These are phyloP conservation scores for Talaromyces ruber DNA, from an alignment of 495 filamentous ascomycete species.

Conservation along the genomic window DNA sequence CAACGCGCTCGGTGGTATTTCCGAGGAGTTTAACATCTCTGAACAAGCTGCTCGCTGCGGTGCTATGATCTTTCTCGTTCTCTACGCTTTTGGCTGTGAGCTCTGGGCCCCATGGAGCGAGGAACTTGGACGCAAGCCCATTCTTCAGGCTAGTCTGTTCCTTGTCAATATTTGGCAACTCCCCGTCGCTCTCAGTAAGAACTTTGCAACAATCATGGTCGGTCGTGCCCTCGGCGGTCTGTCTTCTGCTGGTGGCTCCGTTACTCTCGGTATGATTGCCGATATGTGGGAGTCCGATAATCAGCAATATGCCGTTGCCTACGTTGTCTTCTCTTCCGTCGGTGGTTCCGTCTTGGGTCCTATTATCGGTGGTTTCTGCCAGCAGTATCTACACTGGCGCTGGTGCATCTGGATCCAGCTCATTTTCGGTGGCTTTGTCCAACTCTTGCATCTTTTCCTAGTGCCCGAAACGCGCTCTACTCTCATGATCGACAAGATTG, in stretches of 20 bases:
- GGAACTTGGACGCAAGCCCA: slow-evolving; percentile 48
- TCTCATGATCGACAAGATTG: slow-evolving; percentile 51
- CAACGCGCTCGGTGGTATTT: slow-evolving; percentile 41
- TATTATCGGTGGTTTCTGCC: slow-evolving; percentile 51
- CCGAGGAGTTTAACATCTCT: slow-evolving; percentile 38
- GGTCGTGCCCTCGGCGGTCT: slow-evolving; percentile 51
- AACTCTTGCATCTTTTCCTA: slow-evolving; percentile 40
- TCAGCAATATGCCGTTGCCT: slow-evolving; percentile 53
- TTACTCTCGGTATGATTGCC: slow-evolving; percentile 54
- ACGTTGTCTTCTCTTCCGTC: slow-evolving; percentile 56
- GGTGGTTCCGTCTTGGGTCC: slow-evolving; percentile 54
- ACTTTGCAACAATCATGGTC: slow-evolving; percentile 47
- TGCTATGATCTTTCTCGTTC: slow-evolving; percentile 50
- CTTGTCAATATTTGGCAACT: slow-evolving; percentile 54
- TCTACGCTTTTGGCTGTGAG: slow-evolving; percentile 59
- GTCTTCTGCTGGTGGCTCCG: slow-evolving; percentile 52
- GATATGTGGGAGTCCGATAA: slow-evolving; percentile 54
- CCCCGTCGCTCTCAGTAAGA: slow-evolving; percentile 43
- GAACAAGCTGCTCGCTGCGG: slow-evolving; percentile 44
- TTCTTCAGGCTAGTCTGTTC: slow-evolving; percentile 46
- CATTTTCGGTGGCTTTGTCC: slow-evolving; percentile 49
- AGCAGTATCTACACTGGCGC: slow-evolving; percentile 40
- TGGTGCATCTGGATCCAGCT: slow-evolving; percentile 54
- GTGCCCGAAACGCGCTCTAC: slow-evolving; percentile 53
- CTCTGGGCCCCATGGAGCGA: slow-evolving; percentile 62